Conservation (phyloP, 805 yeast species). For the Cephaloascus albidus region DNA sequence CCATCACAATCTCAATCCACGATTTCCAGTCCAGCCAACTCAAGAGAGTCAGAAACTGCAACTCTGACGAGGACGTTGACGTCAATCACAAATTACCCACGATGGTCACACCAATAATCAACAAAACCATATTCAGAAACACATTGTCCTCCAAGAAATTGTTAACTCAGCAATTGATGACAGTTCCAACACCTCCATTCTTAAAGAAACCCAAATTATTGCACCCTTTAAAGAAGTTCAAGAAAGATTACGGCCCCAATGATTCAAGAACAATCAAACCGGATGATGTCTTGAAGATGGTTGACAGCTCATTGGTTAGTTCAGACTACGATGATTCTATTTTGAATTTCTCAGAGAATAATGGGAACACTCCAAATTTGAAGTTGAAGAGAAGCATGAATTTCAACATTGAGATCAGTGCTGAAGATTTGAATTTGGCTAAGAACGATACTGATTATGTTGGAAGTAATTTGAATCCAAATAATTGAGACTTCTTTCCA, state of each 20-base stretch:
- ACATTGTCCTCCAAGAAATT: neutral
- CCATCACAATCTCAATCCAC: neutral
- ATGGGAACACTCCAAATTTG: neutral
- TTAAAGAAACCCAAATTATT: neutral
- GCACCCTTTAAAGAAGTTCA: neutral
- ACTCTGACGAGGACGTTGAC: neutral
- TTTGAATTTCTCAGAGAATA: neutral
- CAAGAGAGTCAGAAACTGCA: neutral
- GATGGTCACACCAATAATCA: neutral
- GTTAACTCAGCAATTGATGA: neutral
- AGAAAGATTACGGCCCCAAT: neutral
- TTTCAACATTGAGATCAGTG: neutral
- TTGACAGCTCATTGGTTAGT: neutral
- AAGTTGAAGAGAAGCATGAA: neutral
- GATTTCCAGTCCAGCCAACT: neutral
- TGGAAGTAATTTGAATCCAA: neutral
- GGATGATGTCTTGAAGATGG: neutral
- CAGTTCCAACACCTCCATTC: neutral
- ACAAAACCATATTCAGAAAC: neutral
- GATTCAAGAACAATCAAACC: neutral
- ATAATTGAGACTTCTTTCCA: too few relatives aligned
- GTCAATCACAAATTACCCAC: neutral
- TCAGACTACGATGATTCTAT: neutral
- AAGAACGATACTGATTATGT: slow-evolving; percentile 29
- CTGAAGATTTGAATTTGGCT: slow-evolving; percentile 11